Conservation (phyloP, 108 stramenopile species). For the Parietichytrium sp. region DNA sequence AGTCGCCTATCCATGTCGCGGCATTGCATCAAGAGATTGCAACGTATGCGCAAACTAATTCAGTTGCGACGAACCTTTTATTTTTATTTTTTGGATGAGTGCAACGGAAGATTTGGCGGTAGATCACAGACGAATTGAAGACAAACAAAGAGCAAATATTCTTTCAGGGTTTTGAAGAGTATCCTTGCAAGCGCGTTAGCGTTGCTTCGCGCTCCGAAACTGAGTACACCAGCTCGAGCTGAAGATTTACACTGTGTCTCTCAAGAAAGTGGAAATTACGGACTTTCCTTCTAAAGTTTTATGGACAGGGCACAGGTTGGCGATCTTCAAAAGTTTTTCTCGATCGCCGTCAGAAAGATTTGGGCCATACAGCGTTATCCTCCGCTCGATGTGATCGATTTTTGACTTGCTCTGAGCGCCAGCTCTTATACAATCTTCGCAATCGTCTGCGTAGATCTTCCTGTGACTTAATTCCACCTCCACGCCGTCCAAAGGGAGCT, state of each 20-base stretch:
- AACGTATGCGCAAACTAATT: too few relatives aligned
- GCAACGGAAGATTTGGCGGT: too few relatives aligned
- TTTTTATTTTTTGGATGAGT: too few relatives aligned
- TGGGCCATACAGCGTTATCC: slow-evolving; percentile 37
- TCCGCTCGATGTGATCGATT: slow-evolving; percentile 47
- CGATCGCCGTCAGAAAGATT: slow-evolving; percentile 46
- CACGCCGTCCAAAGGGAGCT: slow-evolving; percentile 43
- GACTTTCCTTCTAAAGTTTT: slow-evolving; percentile 30
- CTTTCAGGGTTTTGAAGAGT: too few relatives aligned
- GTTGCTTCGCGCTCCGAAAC: too few relatives aligned
- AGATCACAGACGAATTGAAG: too few relatives aligned
- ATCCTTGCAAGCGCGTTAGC: too few relatives aligned
- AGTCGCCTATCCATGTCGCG: too few relatives aligned
- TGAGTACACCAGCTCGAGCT: too few relatives aligned
- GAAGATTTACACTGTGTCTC: not conserved
- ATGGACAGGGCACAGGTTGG: slow-evolving; percentile 55
- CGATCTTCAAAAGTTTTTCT: slow-evolving; percentile 44
- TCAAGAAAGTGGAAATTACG: not conserved
- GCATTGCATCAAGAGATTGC: too few relatives aligned
- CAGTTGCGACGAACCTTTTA: too few relatives aligned
- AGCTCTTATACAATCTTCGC: slow-evolving; percentile 45
- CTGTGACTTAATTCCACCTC: slow-evolving; percentile 44
- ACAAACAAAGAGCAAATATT: too few relatives aligned
- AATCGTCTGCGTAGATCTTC: slow-evolving; percentile 54
- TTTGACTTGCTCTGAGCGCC: not conserved